Evolutionary conservation across 768 basidiomycete species (phyloP).

Genomic region (Grammothele lineata): DNA sequence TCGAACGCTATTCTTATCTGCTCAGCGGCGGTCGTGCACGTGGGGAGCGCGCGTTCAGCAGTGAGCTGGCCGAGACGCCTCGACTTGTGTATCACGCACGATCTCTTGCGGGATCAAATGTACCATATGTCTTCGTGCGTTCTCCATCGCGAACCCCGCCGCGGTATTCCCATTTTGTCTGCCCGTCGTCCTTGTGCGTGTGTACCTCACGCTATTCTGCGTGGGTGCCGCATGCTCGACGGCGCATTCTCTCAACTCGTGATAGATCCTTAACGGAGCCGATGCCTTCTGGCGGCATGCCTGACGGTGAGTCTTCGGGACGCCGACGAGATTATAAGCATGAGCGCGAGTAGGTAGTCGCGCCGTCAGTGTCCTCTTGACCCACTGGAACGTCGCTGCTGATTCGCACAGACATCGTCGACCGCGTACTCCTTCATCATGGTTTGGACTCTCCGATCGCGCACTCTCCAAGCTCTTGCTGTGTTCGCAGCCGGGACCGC

Average conservation of each 20-base stretch:
- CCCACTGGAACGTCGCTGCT: background rate
- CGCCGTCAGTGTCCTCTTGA: too few relatives aligned
- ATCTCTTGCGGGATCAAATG: slow-evolving; percentile 11
- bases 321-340: too few relatives aligned
- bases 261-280: slow-evolving; percentile 7
- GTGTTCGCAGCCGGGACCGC: slow-evolving; percentile 12
- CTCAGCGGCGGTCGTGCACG: slow-evolving; percentile 5
- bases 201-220: slow-evolving; percentile 8
- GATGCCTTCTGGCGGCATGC: slow-evolving; percentile 1
- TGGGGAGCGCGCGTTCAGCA: background rate
- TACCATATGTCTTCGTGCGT: slow-evolving; percentile 10
- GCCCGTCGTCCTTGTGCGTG: slow-evolving; percentile 2
- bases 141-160: slow-evolving; percentile 13
- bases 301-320: too few relatives aligned
- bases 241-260: slow-evolving; percentile 6
- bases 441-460: slow-evolving; percentile 4
- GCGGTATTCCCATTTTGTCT: too few relatives aligned
- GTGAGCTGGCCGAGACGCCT: background rate
- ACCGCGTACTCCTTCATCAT: slow-evolving; percentile 6
- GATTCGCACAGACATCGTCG: too few relatives aligned
- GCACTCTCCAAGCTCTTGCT: slow-evolving; percentile 13
- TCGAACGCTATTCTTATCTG: slow-evolving; percentile 16
- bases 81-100: slow-evolving; percentile 10
- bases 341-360: too few relatives aligned
- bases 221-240: slow-evolving; percentile 8